Conservation (phyloP, 2,329 filamentous ascomycete genomes). For the Talaromyces funiculosus region DNA sequence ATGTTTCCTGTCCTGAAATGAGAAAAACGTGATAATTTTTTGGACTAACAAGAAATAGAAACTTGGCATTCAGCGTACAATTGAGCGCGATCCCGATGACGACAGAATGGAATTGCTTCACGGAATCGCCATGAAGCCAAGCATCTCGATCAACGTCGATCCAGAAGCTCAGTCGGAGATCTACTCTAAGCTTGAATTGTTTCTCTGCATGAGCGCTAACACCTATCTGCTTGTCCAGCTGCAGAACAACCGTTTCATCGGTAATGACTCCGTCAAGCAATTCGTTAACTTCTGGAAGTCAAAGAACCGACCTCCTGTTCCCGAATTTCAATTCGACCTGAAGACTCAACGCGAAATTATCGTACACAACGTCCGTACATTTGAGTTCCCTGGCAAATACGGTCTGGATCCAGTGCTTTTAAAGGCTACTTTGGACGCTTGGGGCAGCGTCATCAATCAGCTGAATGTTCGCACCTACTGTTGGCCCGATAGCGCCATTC, state of each 20-base stretch:
- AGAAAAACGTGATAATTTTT: neutral
- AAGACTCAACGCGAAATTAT: slow-evolving; percentile 46
- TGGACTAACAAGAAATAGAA: neutral
- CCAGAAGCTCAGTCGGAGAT: slow-evolving; percentile 38
- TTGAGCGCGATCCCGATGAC: slow-evolving; percentile 6
- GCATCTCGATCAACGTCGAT: slow-evolving; percentile 36
- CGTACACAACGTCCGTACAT: slow-evolving; percentile 38
- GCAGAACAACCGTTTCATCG: slow-evolving; percentile 32
- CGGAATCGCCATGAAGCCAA: slow-evolving; percentile 21
- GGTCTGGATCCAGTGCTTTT: slow-evolving; percentile 35
- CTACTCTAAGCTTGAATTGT: slow-evolving; percentile 42
- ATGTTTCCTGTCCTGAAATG: neutral
- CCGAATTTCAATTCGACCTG: slow-evolving; percentile 51
- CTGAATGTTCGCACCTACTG: slow-evolving; percentile 49
- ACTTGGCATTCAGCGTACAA: slow-evolving; percentile 3
- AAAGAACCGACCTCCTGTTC: slow-evolving; percentile 44
- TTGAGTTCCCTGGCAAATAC: slow-evolving; percentile 43
- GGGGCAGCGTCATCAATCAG: slow-evolving; percentile 43
- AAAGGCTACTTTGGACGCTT: slow-evolving; percentile 45
- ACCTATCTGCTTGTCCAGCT: slow-evolving; percentile 41
- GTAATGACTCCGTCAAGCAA: slow-evolving; percentile 34
- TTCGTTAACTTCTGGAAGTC: slow-evolving; percentile 38
- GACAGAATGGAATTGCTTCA: slow-evolving; percentile 12
- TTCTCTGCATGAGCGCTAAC: slow-evolving; percentile 42
- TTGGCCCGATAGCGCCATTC: slow-evolving; percentile 43